phyloP scores from a whole-genome alignment of 2,329 filamentous ascomycete genomes.

The Aspergillus fijiensis region DNA sequence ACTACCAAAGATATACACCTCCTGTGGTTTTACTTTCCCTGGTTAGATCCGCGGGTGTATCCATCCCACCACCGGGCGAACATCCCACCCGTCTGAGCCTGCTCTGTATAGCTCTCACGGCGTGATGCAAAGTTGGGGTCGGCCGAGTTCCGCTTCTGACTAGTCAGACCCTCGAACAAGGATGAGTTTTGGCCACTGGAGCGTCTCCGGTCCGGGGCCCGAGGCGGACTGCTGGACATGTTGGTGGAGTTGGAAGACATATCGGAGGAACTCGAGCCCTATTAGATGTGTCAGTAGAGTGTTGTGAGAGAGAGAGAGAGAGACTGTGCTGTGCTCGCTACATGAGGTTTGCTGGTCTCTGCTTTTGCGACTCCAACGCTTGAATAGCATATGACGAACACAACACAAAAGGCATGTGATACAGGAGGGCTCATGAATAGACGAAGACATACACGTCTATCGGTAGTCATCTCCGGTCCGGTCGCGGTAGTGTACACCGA shows the following conservation, averaged over 20 bases:
- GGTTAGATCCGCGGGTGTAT: conserved; percentile 37
- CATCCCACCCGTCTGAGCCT: conserved; percentile 39
- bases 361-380: neutral
- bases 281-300: neutral
- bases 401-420: neutral
- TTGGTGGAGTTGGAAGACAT: conserved; percentile 25
- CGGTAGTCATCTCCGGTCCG: conserved; percentile 7
- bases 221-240: conserved; percentile 16
- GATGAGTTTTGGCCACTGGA: conserved; percentile 25
- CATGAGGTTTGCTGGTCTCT: neutral
- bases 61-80: conserved; percentile 44
- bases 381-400: neutral
- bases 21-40: conserved; percentile 2
- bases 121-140: conserved; percentile 39
- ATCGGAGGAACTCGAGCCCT: conserved; percentile 33
- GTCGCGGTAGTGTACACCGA: conserved; percentile 11
- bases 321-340: neutral
- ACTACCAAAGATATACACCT: no score
- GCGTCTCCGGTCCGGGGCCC: conserved; percentile 27
- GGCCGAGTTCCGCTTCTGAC: conserved; percentile 45
- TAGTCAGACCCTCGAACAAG: conserved; percentile 38
- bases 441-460: conserved; percentile 29
- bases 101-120: conserved; percentile 47
- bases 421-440: neutral
- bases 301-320: neutral